Evolutionary conservation across 495 filamentous ascomycete genomes (phyloP).

Genomic region (Neurospora tetrasperma): DNA sequence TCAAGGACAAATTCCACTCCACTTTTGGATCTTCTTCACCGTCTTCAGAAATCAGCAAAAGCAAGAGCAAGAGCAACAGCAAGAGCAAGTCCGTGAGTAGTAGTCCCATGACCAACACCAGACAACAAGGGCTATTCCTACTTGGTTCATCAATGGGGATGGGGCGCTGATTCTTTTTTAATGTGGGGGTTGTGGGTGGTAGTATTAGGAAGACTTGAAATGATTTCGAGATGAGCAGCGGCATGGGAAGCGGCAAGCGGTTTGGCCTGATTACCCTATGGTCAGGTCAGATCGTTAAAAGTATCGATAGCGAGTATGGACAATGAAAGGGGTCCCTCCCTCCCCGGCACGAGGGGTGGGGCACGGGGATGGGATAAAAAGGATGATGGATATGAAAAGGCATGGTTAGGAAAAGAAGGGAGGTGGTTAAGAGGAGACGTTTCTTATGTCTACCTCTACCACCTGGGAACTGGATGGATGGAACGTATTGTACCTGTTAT

Average conservation of each 20-base stretch:
- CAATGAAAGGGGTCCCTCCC: not conserved
- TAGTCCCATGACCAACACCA: not conserved
- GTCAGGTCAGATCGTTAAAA: not conserved
- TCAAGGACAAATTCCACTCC: constrained; percentile 11
- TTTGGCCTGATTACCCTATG: not conserved
- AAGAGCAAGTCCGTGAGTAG: not conserved
- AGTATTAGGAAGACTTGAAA: too few relatives aligned
- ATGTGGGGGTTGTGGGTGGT: not conserved
- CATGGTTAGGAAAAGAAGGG: not conserved
- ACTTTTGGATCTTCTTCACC: not conserved
- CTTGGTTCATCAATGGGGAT: not conserved
- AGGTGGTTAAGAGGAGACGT: not conserved
- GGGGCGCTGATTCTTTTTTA: not conserved
- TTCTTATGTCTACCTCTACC: not conserved
- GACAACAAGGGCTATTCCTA: not conserved
- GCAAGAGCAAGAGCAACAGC: not conserved
- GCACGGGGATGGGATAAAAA: not conserved
- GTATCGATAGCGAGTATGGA: not conserved
- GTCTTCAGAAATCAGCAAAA: not conserved
- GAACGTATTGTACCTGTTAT: not conserved
- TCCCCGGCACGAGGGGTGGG: not conserved
- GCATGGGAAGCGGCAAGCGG: not conserved
- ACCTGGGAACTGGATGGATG: not conserved
- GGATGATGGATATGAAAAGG: not conserved
- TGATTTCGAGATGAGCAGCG: not conserved